Percentiles rank a stretch among this genome's conserved stretches.
These are phyloP conservation scores for Fusarium falciforme DNA, from an alignment of 2,329 filamentous ascomycete genomes.

Conservation along the genomic window DNA sequence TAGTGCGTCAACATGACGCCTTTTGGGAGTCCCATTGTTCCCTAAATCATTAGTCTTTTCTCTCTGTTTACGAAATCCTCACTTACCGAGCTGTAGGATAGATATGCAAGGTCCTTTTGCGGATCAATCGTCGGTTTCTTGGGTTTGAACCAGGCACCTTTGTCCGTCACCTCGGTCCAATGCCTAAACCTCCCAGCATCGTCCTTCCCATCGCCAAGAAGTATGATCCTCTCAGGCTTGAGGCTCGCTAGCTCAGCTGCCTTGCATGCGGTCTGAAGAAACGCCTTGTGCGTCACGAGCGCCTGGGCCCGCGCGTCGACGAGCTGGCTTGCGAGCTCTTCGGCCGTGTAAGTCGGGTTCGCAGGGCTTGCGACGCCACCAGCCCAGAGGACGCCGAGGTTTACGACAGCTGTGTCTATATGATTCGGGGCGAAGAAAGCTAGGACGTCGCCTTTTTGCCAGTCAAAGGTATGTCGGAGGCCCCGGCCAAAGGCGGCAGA, in stretches of 20 bases:
- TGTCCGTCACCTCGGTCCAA: slow-evolving; percentile 74
- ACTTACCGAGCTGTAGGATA: slow-evolving; percentile 80
- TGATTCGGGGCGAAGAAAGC: slow-evolving; percentile 86
- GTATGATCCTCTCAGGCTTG: slow-evolving; percentile 75
- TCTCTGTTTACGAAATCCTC: not conserved
- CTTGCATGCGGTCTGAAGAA: slow-evolving; percentile 72
- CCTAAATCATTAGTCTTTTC: slow-evolving; percentile 50
- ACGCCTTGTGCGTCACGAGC: slow-evolving; percentile 77
- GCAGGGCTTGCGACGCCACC: slow-evolving; percentile 86
- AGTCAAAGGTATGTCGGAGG: slow-evolving; percentile 78
- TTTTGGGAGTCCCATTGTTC: slow-evolving; percentile 92
- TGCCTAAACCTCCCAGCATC: slow-evolving; percentile 71
- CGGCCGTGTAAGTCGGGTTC: slow-evolving; percentile 86
- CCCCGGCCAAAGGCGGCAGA: slow-evolving; percentile 84
- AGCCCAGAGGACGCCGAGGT: slow-evolving; percentile 85
- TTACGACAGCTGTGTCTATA: slow-evolving; percentile 83
- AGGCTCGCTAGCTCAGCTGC: slow-evolving; percentile 80
- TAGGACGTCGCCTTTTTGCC: slow-evolving; percentile 86
- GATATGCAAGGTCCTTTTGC: slow-evolving; percentile 79
- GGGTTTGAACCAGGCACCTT: slow-evolving; percentile 65
- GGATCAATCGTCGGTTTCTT: slow-evolving; percentile 71
- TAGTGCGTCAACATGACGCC: slow-evolving; percentile 87
- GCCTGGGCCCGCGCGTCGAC: slow-evolving; percentile 80
- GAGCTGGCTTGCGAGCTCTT: slow-evolving; percentile 88
- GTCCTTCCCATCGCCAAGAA: slow-evolving; percentile 79